Evolutionary conservation across 345 rosid species (phyloP).

Genomic region (Lepidium aucheri): DNA sequence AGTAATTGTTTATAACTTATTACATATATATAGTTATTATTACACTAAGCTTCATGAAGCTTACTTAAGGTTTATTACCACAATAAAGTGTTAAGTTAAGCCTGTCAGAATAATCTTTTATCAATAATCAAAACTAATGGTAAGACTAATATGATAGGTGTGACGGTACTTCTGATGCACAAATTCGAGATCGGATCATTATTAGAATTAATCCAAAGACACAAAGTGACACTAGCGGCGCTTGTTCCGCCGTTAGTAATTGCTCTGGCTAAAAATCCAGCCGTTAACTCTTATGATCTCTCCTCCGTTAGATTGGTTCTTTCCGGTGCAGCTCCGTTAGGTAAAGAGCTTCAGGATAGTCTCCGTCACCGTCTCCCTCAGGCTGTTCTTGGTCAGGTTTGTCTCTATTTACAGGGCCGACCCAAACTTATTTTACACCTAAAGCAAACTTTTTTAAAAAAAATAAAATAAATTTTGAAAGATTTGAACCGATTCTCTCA

Average conservation of each 20-base stretch:
- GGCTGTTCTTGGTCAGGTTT: conserved; percentile 81
- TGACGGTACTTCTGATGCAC: conserved; percentile 72
- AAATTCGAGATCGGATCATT: conserved; percentile 74
- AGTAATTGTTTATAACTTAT: too few relatives aligned
- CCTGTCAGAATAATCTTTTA: not conserved
- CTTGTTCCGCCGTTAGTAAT: conserved; percentile 87
- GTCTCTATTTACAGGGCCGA: not conserved
- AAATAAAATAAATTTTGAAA: too few relatives aligned
- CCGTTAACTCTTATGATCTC: conserved; percentile 56
- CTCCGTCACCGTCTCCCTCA: conserved; percentile 60
- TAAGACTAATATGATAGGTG: conserved; percentile 29
- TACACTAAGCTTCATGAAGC: too few relatives aligned
- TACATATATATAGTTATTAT: too few relatives aligned
- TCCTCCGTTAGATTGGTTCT: conserved; percentile 66
- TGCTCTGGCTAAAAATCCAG: conserved; percentile 69
- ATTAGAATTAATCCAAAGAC: conserved; percentile 63
- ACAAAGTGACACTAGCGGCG: conserved; percentile 66
- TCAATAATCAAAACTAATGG: not conserved
- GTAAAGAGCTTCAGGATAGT: conserved; percentile 78
- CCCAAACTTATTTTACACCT: too few relatives aligned
- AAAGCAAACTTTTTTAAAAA: too few relatives aligned
- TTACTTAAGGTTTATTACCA: too few relatives aligned
- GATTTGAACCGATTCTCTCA: too few relatives aligned
- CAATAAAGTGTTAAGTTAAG: not conserved
- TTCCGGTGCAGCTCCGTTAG: conserved; percentile 94